These are phyloP conservation scores for Tricholoma sp. DNA, from an alignment of 768 basidiomycete genomes.

Conservation along the genomic window DNA sequence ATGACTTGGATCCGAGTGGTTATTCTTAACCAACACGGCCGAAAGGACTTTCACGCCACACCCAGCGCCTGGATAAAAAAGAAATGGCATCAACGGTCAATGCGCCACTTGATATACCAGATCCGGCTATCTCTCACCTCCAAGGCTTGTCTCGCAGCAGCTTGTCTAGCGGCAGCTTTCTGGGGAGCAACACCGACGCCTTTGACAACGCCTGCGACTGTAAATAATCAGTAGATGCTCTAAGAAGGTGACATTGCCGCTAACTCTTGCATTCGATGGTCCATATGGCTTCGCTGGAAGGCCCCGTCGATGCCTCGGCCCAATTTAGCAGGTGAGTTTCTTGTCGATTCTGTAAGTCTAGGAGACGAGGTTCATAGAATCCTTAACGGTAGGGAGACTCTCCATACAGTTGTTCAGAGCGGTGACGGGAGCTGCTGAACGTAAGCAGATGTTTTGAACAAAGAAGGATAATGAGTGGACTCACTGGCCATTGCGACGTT, in stretches of 20 bases:
- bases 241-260: conserved; percentile 10
- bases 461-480: neutral
- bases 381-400: neutral
- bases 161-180: conserved; percentile 43
- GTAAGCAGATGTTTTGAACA: neutral
- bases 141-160: conserved; percentile 41
- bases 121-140: conserved; percentile 20
- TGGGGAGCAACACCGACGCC: conserved; percentile 41
- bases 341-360: conserved; percentile 24
- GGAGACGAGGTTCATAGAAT: neutral
- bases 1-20: neutral
- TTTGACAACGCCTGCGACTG: conserved; percentile 43
- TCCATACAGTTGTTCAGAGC: neutral
- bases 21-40: neutral
- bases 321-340: conserved; percentile 33
- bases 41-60: neutral
- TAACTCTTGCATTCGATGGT: conserved; percentile 54
- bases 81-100: too few relatives aligned
- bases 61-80: neutral
- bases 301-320: conserved; percentile 35
- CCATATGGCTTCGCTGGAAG: conserved; percentile 40
- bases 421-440: neutral
- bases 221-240: conserved; percentile 4
- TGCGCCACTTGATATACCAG: too few relatives aligned
- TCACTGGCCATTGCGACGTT: neutral